Conservation (phyloP, 129 eudicot genomes). For the Helianthus tuberosus region DNA sequence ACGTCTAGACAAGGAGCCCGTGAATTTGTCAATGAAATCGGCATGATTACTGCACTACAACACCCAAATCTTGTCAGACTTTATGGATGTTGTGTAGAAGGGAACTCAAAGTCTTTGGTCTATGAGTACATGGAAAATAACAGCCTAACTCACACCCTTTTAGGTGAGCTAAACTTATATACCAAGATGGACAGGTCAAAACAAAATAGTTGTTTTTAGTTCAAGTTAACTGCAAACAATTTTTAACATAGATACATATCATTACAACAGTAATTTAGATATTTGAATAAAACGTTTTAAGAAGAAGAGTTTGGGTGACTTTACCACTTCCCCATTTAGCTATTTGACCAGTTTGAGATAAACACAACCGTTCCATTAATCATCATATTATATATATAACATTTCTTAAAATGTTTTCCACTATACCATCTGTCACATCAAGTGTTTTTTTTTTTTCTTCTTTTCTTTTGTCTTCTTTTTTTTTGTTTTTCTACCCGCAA, state of each 20-base stretch:
- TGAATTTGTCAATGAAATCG: conserved; percentile 82
- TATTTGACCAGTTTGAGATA: neutral
- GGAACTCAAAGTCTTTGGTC: conserved; percentile 62
- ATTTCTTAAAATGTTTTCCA: too few species aligned
- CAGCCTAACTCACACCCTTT: conserved; percentile 65
- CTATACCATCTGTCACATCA: too few species aligned
- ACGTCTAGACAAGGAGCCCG: conserved; percentile 80
- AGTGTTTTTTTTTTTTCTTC: too few species aligned
- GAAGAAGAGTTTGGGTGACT: neutral
- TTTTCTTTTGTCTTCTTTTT: too few species aligned
- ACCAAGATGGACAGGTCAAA: too few species aligned
- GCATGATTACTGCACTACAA: conserved; percentile 71
- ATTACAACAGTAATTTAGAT: too few species aligned
- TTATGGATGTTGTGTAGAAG: conserved; percentile 84
- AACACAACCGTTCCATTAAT: neutral
- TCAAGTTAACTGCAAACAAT: too few species aligned
- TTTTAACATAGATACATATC: too few species aligned
- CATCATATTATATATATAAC: neutral
- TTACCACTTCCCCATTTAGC: too few species aligned
- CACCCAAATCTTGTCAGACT: conserved; percentile 87
- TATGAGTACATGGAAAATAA: conserved; percentile 93
- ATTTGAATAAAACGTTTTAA: too few species aligned
- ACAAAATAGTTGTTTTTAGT: too few species aligned
- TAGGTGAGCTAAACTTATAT: conserved; percentile 43
- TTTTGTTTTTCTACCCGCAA: too few species aligned